phyloP scores from a whole-genome alignment of 2,329 filamentous ascomycete genomes.

The Colletotrichum tabaci region DNA sequence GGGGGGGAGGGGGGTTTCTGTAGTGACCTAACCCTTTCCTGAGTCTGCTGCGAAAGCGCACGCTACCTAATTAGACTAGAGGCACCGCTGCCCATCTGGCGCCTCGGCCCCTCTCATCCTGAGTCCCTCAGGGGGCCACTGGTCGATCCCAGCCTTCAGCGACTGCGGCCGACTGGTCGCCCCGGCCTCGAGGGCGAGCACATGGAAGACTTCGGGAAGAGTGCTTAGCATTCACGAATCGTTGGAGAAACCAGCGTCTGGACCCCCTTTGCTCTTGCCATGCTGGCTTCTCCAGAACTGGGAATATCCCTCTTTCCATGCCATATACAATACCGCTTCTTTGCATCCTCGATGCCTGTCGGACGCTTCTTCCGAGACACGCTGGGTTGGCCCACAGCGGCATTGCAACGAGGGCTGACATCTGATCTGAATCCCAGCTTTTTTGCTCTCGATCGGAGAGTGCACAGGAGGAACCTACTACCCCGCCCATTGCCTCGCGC shows the following conservation, averaged over 20 bases:
- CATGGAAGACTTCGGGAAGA: conserved; percentile 35
- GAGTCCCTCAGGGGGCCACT: conserved; percentile 11
- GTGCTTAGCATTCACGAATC: conserved; percentile 32
- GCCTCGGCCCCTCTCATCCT: conserved; percentile 21
- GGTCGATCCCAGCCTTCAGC: conserved; percentile 31
- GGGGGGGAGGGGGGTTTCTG: conserved; percentile 16
- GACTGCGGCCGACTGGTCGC: conserved; percentile 27
- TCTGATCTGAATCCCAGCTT: conserved; percentile 16
- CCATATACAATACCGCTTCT: conserved; percentile 30
- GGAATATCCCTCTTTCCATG: conserved; percentile 32
- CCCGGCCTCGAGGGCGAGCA: conserved; percentile 20
- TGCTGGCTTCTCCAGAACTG: conserved; percentile 16
- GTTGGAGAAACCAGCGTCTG: conserved; percentile 20
- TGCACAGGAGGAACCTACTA: conserved; percentile 9
- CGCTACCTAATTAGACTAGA: neutral
- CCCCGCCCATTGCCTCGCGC: conserved; percentile 16
- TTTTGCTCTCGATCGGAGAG: neutral
- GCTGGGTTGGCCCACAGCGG: conserved; percentile 1
- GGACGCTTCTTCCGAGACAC: conserved; percentile 24
- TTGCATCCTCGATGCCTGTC: conserved; percentile 24
- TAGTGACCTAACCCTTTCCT: neutral
- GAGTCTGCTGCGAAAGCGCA: conserved; percentile 9
- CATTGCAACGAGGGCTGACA: conserved; percentile 15
- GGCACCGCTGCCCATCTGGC: neutral
- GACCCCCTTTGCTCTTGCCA: conserved; percentile 9